phyloP scores from a whole-genome alignment of 306 rosid genomes.

The Acmispon strigosus region DNA sequence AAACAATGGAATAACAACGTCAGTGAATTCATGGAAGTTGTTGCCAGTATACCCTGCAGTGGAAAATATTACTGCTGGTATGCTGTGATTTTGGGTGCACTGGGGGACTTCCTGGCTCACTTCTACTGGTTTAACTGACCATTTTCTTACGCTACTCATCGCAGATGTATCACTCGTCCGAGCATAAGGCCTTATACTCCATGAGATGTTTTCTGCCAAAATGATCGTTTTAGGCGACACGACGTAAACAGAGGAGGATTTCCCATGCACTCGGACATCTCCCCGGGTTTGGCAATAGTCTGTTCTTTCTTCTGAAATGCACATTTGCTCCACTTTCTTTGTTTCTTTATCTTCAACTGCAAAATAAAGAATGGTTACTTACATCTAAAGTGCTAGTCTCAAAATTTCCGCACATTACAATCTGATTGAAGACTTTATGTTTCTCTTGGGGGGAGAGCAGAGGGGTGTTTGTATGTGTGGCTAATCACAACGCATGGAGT shows the following conservation, averaged over 20 bases:
- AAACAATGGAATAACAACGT: constrained; percentile 63
- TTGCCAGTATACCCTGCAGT: constrained; percentile 69
- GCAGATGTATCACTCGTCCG: constrained; percentile 49
- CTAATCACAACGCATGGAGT: neutral
- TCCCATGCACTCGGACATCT: constrained; percentile 45
- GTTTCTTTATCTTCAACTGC: constrained; percentile 21
- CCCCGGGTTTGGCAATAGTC: constrained; percentile 54
- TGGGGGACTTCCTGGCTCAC: constrained; percentile 20
- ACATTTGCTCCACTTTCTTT: constrained; percentile 35
- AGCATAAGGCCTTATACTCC: constrained; percentile 74
- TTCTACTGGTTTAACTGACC: constrained; percentile 46
- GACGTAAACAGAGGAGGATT: constrained; percentile 44
- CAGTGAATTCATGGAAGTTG: constrained; percentile 85
- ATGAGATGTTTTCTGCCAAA: constrained; percentile 33
- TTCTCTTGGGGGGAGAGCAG: neutral
- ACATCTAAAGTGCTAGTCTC: neutral
- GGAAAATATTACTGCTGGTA: constrained; percentile 73
- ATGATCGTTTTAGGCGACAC: constrained; percentile 24
- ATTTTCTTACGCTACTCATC: constrained; percentile 43
- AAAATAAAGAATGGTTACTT: constrained; percentile 10
- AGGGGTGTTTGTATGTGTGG: neutral
- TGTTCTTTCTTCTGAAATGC: constrained; percentile 47
- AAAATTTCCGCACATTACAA: neutral
- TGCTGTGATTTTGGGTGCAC: constrained; percentile 45
- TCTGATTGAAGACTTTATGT: neutral